Evolutionary conservation across 73 alveolate genomes (phyloP).

Genomic region (Paramecium primaurelia): DNA sequence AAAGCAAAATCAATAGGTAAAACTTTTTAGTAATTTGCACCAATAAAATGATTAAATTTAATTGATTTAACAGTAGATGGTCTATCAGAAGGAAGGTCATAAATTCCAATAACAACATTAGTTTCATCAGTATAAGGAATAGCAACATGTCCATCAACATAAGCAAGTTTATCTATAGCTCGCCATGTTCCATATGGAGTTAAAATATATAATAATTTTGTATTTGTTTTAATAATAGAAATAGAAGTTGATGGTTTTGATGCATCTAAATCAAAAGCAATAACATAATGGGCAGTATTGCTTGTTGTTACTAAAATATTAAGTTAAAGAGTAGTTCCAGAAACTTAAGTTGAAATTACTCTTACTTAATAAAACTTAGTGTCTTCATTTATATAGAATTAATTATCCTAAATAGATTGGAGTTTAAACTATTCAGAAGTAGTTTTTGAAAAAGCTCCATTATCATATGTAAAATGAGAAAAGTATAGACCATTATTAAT

Average conservation of each 20-base stretch:
- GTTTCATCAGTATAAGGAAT: not conserved
- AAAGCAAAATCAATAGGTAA: not conserved
- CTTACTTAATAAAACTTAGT: not conserved
- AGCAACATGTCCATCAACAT: not conserved
- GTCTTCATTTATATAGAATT: not conserved
- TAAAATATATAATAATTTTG: not conserved
- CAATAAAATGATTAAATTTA: not conserved
- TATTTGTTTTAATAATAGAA: not conserved
- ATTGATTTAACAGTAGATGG: not conserved
- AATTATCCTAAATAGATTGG: not conserved
- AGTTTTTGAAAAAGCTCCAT: not conserved
- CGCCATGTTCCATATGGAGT: constrained; percentile 16
- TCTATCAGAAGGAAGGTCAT: not conserved
- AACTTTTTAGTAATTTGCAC: not conserved
- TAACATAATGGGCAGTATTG: not conserved
- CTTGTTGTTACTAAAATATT: not conserved
- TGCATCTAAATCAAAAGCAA: not conserved
- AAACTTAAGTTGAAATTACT: not conserved
- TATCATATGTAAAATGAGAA: not conserved
- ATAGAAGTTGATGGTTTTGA: not conserved
- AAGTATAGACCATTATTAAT: not conserved
- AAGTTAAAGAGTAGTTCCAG: not conserved
- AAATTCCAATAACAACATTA: not conserved
- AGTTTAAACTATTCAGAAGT: not conserved
- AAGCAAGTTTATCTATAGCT: not conserved